Base-by-base conservation (phyloP, 176 grass and related monocot genomes). In the Avena insularis region DNA sequence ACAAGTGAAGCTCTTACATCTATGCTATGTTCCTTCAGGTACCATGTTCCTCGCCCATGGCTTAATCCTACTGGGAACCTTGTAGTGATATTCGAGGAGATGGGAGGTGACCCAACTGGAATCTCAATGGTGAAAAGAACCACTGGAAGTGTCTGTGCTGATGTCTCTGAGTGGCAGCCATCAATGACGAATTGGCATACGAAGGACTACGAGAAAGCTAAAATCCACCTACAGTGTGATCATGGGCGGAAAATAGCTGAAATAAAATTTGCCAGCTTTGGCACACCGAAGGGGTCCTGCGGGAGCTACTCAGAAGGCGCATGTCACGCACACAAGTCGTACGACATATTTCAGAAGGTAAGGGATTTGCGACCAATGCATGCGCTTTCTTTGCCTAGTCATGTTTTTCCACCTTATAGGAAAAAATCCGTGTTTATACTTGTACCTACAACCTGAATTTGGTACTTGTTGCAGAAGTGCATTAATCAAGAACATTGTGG, bases 261-360 rank as follows among this genome's bases (percentile, higher is more conserved):
- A 51, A 89, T 99, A 90, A 96, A 96, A 78, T 99, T 99, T 23
- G 94, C 97, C 31, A 99, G 97, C 92, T 99, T 92, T 27, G 97
- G 97, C 56, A 99, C 93, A 61, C 94, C 97, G 10, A 89, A 96
- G 50, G 97, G 94, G 57, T 86, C 93, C 35, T 99, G 97, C 2
- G 92, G 94, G 80, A 85, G 63, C 87, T 99, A 94, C 59, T 74
- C 92, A 1, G 94, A 99, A 90, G 97, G 97, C 58, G 73, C 54
- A 79, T 99, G 97, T 12, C 97, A 99, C 87, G 97, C 97, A 25
- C 94, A 94, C 66, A 91, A 99, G 81, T 99, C 97, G 21, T 99
- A 94, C 8, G 86, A 96, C 76, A 89, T 92, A 93, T 99, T 99
- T 79, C 66, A 92, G 92, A 92, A 96, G 97, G 97, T 99, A 94